A percentile compares a stretch with the other conserved stretches of the same genome.
phyloP scores from a whole-genome alignment of 1,139 yeast species.

The Geotrichum fermentans region DNA sequence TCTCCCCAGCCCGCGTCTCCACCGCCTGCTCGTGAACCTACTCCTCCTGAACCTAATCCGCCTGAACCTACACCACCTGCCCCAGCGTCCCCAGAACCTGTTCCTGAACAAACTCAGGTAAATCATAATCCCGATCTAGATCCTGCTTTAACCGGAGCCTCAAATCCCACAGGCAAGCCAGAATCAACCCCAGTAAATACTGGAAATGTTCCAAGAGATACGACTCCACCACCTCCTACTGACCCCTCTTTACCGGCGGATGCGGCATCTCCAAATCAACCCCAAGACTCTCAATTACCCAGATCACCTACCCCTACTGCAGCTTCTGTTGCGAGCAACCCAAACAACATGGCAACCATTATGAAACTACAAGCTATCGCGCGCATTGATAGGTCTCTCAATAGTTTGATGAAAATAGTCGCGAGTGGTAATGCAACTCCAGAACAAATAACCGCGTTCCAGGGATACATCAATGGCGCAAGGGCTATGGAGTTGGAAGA shows the following conservation, averaged over 20 bases:
- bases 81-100: conserved; percentile 9
- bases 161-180: not conserved
- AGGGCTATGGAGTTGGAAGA: conserved; percentile 62
- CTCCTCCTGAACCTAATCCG: conserved; percentile 14
- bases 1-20: too few species aligned
- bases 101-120: not conserved
- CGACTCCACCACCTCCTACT: not conserved
- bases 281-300: not conserved
- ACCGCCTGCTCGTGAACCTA: too few species aligned
- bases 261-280: not conserved
- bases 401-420: conserved; percentile 70
- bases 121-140: not conserved
- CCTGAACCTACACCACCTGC: conserved; percentile 17
- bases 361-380: conserved; percentile 80
- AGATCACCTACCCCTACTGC: conserved; percentile 15
- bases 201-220: not conserved
- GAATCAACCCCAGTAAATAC: not conserved
- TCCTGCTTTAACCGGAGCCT: not conserved
- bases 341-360: conserved; percentile 72
- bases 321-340: conserved; percentile 21
- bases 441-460: conserved; percentile 69
- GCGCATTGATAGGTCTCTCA: conserved; percentile 60
- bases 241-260: not conserved
- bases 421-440: conserved; percentile 75
- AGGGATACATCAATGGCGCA: conserved; percentile 70